Conservation (phyloP, 73 alveolate species). For the Breviolum minutum region DNA sequence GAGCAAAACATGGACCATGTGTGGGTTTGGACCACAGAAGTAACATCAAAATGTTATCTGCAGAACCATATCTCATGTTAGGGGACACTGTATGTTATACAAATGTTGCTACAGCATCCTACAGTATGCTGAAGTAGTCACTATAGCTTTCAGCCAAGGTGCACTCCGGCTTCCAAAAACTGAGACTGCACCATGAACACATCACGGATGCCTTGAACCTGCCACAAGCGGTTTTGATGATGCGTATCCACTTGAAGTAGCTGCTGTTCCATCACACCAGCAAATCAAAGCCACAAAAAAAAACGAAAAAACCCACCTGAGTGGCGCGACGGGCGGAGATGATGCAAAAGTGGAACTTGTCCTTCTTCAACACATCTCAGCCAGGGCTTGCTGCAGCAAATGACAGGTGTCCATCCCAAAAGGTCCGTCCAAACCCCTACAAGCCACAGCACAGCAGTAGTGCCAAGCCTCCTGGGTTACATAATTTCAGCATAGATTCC, state of each 20-base stretch:
- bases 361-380: not conserved
- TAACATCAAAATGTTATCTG: no score
- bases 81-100: no score
- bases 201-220: slow-evolving; percentile 57
- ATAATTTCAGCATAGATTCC: no score
- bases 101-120: no score
- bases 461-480: no score
- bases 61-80: no score
- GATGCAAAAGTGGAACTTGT: slow-evolving; percentile 32
- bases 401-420: not conserved
- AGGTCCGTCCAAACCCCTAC: no score
- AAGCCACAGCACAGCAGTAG: no score
- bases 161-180: slow-evolving; percentile 75
- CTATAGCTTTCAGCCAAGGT: not conserved
- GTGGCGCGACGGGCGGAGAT: slow-evolving; percentile 59
- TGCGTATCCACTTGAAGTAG: not conserved
- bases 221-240: not conserved
- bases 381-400: not conserved
- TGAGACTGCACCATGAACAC: slow-evolving; percentile 67
- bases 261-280: not conserved
- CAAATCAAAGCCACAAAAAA: not conserved
- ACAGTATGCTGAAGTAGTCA: not conserved
- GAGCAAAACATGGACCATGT: no score
- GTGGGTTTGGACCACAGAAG: no score
- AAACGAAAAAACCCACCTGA: not conserved